Evolutionary conservation across 805 yeast genomes (phyloP).

Genomic region (Candida hungchunana): DNA sequence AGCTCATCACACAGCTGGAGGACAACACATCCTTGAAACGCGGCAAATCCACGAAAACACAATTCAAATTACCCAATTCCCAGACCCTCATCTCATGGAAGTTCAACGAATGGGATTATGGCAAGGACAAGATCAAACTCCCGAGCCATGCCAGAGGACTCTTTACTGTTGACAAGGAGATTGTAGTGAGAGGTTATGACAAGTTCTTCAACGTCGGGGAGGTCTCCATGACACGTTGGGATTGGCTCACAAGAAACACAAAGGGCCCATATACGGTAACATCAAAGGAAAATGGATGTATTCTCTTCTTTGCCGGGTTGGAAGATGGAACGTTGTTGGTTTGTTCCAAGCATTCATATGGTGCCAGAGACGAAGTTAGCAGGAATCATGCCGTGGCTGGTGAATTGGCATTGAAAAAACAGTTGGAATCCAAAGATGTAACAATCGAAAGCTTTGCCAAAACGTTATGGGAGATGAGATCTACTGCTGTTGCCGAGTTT

Average conservation of each 20-base stretch:
- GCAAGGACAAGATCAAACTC: constrained; percentile 42
- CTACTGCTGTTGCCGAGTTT: constrained; percentile 87
- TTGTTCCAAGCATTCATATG: constrained; percentile 89
- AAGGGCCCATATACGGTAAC: constrained; percentile 78
- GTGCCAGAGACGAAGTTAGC: constrained; percentile 47
- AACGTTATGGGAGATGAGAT: constrained; percentile 42
- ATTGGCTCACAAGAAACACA: constrained; percentile 41
- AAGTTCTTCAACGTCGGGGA: constrained; percentile 88
- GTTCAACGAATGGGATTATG: constrained; percentile 88
- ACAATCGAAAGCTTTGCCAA: constrained; percentile 50
- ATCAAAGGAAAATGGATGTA: constrained; percentile 91
- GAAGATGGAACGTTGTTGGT: constrained; percentile 74
- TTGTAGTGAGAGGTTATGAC: constrained; percentile 85
- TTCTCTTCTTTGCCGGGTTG: constrained; percentile 75
- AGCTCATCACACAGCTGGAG: no score
- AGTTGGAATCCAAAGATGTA: constrained; percentile 40
- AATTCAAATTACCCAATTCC: no score
- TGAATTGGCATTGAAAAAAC: constrained; percentile 49
- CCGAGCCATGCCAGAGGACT: constrained; percentile 84
- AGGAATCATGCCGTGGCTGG: constrained; percentile 79
- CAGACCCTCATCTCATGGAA: constrained; percentile 56
- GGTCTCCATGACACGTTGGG: constrained; percentile 46
- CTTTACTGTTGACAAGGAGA: constrained; percentile 49
- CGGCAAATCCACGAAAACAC: no score
- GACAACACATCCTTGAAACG: no score